phyloP scores from a whole-genome alignment of 208 protist genomes.

The Trypanosoma boissoni region DNA sequence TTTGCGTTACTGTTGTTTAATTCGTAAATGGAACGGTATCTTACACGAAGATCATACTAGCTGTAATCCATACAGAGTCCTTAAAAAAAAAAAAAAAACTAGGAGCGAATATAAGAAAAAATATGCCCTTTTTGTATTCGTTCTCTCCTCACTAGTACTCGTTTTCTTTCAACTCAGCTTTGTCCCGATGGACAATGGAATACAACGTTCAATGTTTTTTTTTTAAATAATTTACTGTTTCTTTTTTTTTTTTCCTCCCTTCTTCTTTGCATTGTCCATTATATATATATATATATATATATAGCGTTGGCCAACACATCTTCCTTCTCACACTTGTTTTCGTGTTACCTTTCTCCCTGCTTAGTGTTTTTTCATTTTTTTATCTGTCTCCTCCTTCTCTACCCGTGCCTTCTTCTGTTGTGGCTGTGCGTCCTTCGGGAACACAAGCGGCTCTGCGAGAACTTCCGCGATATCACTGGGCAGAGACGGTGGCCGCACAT shows the following conservation, averaged over 20 bases:
- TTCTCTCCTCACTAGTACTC: too few relatives aligned
- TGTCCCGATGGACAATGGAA: too few relatives aligned
- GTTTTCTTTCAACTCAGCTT: too few relatives aligned
- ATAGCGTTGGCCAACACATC: neutral
- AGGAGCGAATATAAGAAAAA: too few relatives aligned
- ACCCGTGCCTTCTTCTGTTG: conserved; percentile 22
- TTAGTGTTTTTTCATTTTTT: conserved; percentile 29
- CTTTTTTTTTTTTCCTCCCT: conserved; percentile 5
- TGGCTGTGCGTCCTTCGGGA: conserved; percentile 27
- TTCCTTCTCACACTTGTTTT: neutral
- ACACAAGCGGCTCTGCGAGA: conserved; percentile 39
- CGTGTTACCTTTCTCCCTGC: neutral
- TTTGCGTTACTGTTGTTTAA: too few relatives aligned
- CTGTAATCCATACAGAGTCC: too few relatives aligned
- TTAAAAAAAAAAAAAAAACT: too few relatives aligned
- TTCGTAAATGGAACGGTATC: too few relatives aligned
- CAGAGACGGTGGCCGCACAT: conserved; percentile 24
- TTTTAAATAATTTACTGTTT: neutral
- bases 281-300: conserved; percentile 3
- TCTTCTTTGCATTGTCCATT: conserved; percentile 1
- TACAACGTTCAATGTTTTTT: too few relatives aligned
- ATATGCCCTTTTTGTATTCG: too few relatives aligned
- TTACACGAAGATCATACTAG: too few relatives aligned
- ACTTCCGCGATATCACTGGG: conserved; percentile 39
- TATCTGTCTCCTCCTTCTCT: conserved; percentile 28